Base-by-base conservation (phyloP, 2,329 filamentous ascomycete species). In the Neurospora crassa region DNA sequence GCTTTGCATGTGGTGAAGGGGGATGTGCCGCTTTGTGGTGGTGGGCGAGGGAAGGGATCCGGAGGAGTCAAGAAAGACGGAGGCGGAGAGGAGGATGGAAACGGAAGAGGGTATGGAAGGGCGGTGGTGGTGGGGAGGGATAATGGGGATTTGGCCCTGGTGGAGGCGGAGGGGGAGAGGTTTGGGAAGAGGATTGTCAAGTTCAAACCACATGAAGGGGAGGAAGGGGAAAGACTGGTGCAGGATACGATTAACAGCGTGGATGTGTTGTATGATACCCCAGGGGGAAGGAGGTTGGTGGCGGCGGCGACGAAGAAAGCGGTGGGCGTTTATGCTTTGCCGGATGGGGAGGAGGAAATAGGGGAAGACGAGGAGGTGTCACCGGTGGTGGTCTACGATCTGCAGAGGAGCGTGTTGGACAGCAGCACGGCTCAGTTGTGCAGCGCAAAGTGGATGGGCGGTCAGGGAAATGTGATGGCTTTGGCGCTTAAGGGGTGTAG, bases 91-190 rank as follows among this genome's bases (percentile, higher is more conserved):
- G 1, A 78, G 84, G n/a, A 75, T 88, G 5, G 29, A 29, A 29
- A 29, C 4, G 29, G 78, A 82, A 11, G 78, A 78, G 40, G 75
- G 79, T 63, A 63, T 18, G 53, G 53, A 11, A 63, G 34, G 3
- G 53, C 53, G 53, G 53, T 86, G 0, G 74, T 87, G 2, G 82
- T 84, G 0, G 86, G 85, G 5, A 80, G 86, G 42, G 84, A 85
- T 0, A 86, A 84, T 73, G 86, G 86, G 1, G 79, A 84, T 20
- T 75, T 88, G 5, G 78, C 82, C 8, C 75, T 88, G 2, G 72
- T 86, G 7, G 83, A 83, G 3, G 79, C 79, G 8, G 79, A 79
- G 34, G 75, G 79, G 0, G 77, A 79, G 42, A 74, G 70, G 14
- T 82, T 82, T 34, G 78, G 78, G 74, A 59, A 80, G 78, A 67